Evolutionary conservation across 2,329 filamentous ascomycete genomes (phyloP).

Genomic region (Scopulariopsis brevicaulis): DNA sequence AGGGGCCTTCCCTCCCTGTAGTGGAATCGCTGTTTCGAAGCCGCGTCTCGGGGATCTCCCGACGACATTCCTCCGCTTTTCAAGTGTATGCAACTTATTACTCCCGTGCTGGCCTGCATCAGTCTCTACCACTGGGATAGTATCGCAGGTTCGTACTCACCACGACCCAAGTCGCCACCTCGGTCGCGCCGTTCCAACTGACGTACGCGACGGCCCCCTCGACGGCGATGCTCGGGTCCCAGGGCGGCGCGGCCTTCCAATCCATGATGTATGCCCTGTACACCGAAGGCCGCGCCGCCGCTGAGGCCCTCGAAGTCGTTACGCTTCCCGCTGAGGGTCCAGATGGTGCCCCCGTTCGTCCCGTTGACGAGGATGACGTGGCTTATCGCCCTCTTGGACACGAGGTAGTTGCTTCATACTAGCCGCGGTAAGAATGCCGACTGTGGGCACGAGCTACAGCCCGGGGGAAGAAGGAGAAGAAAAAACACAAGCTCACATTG

Average conservation of each 20-base stretch:
- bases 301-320: slow-evolving; percentile 23
- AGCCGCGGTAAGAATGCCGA: too few species aligned
- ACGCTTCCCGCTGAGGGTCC: slow-evolving; percentile 22
- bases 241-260: slow-evolving; percentile 16
- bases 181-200: slow-evolving; percentile 20
- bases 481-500: slow-evolving; percentile 12
- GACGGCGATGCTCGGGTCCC: slow-evolving; percentile 16
- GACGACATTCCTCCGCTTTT: too few species aligned
- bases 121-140: too few species aligned
- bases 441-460: too few species aligned
- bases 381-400: slow-evolving; percentile 21
- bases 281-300: slow-evolving; percentile 17
- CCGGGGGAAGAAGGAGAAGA: too few species aligned
- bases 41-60: too few species aligned
- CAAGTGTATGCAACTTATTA: too few species aligned
- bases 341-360: slow-evolving; percentile 17
- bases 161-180: slow-evolving; percentile 15
- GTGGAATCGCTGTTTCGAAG: too few species aligned
- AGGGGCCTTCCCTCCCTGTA: too few species aligned
- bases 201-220: slow-evolving; percentile 14
- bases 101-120: too few species aligned
- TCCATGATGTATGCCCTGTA: slow-evolving; percentile 16
- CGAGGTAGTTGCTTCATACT: slow-evolving; percentile 20
- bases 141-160: slow-evolving; percentile 9
- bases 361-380: slow-evolving; percentile 17